These are phyloP conservation scores for Pachysolen tannophilus DNA, from an alignment of 805 yeast species.

Conservation along the genomic window DNA sequence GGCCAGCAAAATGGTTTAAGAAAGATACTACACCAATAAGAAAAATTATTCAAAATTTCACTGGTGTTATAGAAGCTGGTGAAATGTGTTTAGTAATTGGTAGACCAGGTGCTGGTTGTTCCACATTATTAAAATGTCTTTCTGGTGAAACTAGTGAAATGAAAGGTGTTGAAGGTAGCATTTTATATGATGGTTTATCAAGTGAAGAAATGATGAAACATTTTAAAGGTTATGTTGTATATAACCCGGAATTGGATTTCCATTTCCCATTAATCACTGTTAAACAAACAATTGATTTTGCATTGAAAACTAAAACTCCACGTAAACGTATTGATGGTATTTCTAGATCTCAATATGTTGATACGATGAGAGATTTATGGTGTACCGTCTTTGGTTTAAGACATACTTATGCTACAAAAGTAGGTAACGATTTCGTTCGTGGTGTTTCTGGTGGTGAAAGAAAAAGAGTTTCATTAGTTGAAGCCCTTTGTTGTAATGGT, in stretches of 20 bases:
- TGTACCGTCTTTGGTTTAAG: slow-evolving; percentile 49
- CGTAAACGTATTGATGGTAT: slow-evolving; percentile 37
- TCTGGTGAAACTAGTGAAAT: slow-evolving; percentile 37
- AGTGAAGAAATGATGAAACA: slow-evolving; percentile 38
- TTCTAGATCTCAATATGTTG: slow-evolving; percentile 35
- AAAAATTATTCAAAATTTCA: slow-evolving; percentile 30
- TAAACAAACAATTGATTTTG: slow-evolving; percentile 48
- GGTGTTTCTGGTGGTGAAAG: slow-evolving; percentile 74
- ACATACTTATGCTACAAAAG: slow-evolving; percentile 49
- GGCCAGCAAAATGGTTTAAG: slow-evolving; percentile 23
- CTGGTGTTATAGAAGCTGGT: slow-evolving; percentile 38
- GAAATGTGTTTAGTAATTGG: slow-evolving; percentile 47
- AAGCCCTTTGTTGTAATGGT: slow-evolving; percentile 46
- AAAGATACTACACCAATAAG: slow-evolving; percentile 24
- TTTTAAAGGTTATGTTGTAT: slow-evolving; percentile 41
- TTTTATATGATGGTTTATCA: slow-evolving; percentile 40
- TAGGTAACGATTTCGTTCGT: slow-evolving; percentile 42
- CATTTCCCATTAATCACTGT: slow-evolving; percentile 52
- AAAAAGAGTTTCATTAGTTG: slow-evolving; percentile 64
- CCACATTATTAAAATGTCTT: slow-evolving; percentile 39
- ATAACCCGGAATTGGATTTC: slow-evolving; percentile 47
- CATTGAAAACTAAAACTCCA: slow-evolving; percentile 54
- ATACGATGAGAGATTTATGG: slow-evolving; percentile 34
- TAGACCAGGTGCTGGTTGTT: slow-evolving; percentile 61
- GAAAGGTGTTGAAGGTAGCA: slow-evolving; percentile 30